Evolutionary conservation across 306 rosid species (phyloP), one percentile per base, ranked within the genome.

Genomic region (Senna siamea): DNA sequence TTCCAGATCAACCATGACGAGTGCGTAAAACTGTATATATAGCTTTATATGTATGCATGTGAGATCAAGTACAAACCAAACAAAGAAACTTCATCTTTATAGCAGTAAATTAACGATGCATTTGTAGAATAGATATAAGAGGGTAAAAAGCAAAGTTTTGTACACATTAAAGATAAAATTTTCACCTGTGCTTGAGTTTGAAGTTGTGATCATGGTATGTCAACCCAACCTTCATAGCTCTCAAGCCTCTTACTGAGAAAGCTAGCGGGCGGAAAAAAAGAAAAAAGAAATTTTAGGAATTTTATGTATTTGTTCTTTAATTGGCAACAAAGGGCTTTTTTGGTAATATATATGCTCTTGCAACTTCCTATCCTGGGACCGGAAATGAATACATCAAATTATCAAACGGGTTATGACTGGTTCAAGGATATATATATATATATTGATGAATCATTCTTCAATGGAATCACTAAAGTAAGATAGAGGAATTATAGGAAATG

Each of bases 141-240:
- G n/a, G n/a, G 46, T 18, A 65, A 43, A 23, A 28, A 13, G 17
- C 4, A 38, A 75, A 53, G 30, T 3, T 2, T 63, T 19, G 20
- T 19, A 13, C 4, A 26, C 1, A 26, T 26, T 26, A 26, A 38
- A 38, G 20, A 19, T 30, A 52, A 68, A 67, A 48, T 10, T 67
- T 26, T 75, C 57, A 75, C 73, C 75, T 74, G 62, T 58, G 51
- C 75, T 58, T 37, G 75, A 48, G 18, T 59, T 48, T 76, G 75
- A 67, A 76, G 22, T 38, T 51, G 40, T 20, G 46, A 69, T 48
- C 30, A 68, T 37, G 44, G 47, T 46, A 34, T 34, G 20, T 56
- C 48, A 67, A 73, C 53, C 13, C 47, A 11, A 32, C 9, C 66
- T 70, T 70, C 54, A 38, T 20, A 6, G 64, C 63, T 35, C 37